Percentiles rank a stretch among this genome's conserved stretches.
These are phyloP conservation scores for Kockiozyma suomiensis DNA, from an alignment of 805 yeast species.

Conservation along the genomic window DNA sequence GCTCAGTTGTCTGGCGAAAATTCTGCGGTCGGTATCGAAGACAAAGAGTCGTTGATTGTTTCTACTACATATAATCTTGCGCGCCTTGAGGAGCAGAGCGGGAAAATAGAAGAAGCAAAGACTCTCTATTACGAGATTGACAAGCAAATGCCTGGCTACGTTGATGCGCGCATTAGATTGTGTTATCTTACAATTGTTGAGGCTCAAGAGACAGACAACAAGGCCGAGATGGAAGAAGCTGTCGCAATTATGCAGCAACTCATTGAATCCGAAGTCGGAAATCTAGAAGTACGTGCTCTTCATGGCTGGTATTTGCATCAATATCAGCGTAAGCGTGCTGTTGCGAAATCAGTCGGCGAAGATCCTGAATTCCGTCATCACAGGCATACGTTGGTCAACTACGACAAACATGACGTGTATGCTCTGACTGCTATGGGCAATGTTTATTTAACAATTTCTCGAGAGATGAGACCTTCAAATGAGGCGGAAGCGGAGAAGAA, in stretches of 20 bases:
- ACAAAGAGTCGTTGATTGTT: constrained; percentile 37
- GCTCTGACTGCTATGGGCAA: constrained; percentile 90
- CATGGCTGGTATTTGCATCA: constrained; percentile 82
- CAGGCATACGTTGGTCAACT: constrained; percentile 78
- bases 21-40: constrained; percentile 38
- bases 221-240: constrained; percentile 40
- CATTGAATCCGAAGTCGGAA: constrained; percentile 56
- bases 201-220: constrained; percentile 36
- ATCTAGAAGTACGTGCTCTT: constrained; percentile 84
- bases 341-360: constrained; percentile 53
- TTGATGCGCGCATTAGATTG: constrained; percentile 73
- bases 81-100: constrained; percentile 61
- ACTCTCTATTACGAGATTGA: constrained; percentile 60
- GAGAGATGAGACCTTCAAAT: constrained; percentile 60
- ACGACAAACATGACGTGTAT: constrained; percentile 81
- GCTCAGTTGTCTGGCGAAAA: constrained; percentile 39
- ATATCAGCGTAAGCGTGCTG: constrained; percentile 37
- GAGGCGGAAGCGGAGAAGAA: constrained; percentile 59
- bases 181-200: constrained; percentile 59
- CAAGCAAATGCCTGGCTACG: constrained; percentile 64
- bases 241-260: constrained; percentile 56
- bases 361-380: constrained; percentile 75
- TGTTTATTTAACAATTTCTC: constrained; percentile 75
- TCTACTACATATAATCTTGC: constrained; percentile 75
- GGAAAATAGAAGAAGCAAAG: constrained; percentile 45